Base-by-base conservation (phyloP, 2,329 filamentous ascomycete genomes). In the Alternaria sp. region DNA sequence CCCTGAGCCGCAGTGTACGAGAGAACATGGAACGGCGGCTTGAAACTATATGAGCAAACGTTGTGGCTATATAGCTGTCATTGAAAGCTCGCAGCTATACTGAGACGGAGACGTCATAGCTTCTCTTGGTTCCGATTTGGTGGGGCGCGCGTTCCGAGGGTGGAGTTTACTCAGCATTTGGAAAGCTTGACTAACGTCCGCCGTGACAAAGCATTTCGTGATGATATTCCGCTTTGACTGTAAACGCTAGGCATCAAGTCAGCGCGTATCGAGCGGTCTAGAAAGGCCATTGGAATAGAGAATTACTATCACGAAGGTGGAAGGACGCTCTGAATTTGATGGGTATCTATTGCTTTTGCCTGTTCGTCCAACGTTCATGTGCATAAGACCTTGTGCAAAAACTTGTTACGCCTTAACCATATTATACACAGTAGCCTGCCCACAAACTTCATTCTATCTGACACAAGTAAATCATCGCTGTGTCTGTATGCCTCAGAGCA, bases 81-180 rank as follows among this genome's bases (percentile, higher is more conserved):
- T 67, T 52, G 65, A 61, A 41, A 61, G 55, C 57, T 63, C 24
- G 32, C 57, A 61, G 46, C 55, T 62, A 49, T 59, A 58, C 48
- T 44, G 59, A 32, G 44, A 44, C 44, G 52, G 39, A 26, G 53
- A 54, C 66, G 69, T 73, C 71, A 71, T 71, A 63, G 66, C 60
- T 56, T 54, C 16, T 12, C 36, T 28, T 36, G 20, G 52, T 54
- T 59, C 63, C 54, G 55, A 62, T 49, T 44, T 57, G 48, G 57
- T 54, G 54, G 58, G 57, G 53, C 47, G 28, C 26, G 32, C 53
- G 57, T 62, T 63, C 65, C 62, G 36, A 61, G 24, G 42, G 34
- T 26, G 22, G 52, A 46, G 39, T 36, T 69, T 74, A 70, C 65
- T 74, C 69, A 74, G 69, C 70, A 72, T 74, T 70, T 70, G 63